Conservation (phyloP, 257 asterid genomes). For the Anisodus acutangulus region DNA sequence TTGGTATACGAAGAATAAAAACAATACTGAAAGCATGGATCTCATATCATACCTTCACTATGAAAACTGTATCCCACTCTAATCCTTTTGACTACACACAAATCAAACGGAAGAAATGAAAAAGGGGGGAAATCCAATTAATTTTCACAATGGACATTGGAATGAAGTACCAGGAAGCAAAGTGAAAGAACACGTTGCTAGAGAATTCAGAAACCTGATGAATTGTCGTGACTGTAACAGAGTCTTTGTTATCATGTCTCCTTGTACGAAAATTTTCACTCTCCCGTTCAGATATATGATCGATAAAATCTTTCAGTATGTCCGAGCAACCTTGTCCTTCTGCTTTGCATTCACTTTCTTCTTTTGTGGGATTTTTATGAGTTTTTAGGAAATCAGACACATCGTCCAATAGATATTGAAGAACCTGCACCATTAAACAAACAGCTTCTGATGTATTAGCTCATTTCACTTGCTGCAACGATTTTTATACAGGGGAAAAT, state of each 20-base stretch:
- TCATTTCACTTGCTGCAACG: slow-evolving; percentile 25
- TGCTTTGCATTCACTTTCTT: slow-evolving; percentile 34
- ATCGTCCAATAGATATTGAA: slow-evolving; percentile 88
- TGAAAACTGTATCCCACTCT: slow-evolving; percentile 99
- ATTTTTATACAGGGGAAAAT: slow-evolving; percentile 4
- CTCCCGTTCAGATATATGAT: slow-evolving; percentile 82
- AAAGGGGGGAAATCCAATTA: slow-evolving; percentile 9
- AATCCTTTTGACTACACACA: slow-evolving; percentile 87
- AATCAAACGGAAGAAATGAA: slow-evolving; percentile 30
- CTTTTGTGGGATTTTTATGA: slow-evolving; percentile 48
- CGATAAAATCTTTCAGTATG: slow-evolving; percentile 74
- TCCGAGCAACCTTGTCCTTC: slow-evolving; percentile 66
- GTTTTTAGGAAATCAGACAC: slow-evolving; percentile 79
- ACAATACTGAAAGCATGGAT: slow-evolving; percentile 26
- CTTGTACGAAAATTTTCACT: slow-evolving; percentile 78
- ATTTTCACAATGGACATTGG: slow-evolving; percentile 17
- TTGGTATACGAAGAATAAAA: not conserved
- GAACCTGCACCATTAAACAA: slow-evolving; percentile 62
- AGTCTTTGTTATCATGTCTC: slow-evolving; percentile 75
- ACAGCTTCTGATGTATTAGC: slow-evolving; percentile 33
- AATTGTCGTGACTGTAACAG: slow-evolving; percentile 94
- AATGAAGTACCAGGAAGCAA: slow-evolving; percentile 31
- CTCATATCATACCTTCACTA: slow-evolving; percentile 74
- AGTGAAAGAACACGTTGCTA: slow-evolving; percentile 24
- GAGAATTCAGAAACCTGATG: slow-evolving; percentile 76